phyloP scores from a whole-genome alignment of 345 rosid species.

The Tarenaya hassleriana region DNA sequence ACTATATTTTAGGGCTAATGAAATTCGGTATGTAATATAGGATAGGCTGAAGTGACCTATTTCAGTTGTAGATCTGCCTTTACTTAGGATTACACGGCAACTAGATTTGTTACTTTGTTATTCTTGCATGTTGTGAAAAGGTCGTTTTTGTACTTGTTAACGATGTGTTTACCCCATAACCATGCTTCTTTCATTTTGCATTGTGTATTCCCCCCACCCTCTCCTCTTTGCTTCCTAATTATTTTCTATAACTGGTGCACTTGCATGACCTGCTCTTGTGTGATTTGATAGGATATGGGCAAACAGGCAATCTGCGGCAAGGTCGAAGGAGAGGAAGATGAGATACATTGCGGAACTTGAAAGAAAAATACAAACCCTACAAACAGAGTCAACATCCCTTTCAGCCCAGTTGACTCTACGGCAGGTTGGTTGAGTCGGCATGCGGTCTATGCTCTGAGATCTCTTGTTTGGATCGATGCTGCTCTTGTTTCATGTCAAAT shows the following conservation, averaged over 20 bases:
- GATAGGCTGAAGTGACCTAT: no score
- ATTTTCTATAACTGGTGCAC: neutral
- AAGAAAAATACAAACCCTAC: constrained; percentile 79
- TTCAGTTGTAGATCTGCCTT: neutral
- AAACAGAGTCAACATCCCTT: constrained; percentile 86
- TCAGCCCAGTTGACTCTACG: constrained; percentile 79
- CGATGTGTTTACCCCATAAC: neutral
- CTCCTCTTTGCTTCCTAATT: neutral
- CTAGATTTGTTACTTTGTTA: neutral
- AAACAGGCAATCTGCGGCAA: constrained; percentile 93
- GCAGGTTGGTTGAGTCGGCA: constrained; percentile 53
- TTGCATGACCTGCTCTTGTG: constrained; percentile 4
- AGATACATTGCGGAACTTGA: constrained; percentile 91
- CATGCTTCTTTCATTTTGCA: no score
- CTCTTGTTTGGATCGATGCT: constrained; percentile 2
- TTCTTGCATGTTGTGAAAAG: neutral
- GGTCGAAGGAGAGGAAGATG: constrained; percentile 96
- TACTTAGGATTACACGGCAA: neutral
- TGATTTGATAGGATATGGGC: constrained; percentile 74
- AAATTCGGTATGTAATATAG: no score
- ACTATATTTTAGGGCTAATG: no score
- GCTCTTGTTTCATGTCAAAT: neutral
- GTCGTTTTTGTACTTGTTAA: neutral
- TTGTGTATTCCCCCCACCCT: neutral
- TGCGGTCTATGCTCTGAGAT: neutral